Evolutionary conservation across 768 basidiomycete species (phyloP).

Genomic region (Hebeloma cylindrosporum): DNA sequence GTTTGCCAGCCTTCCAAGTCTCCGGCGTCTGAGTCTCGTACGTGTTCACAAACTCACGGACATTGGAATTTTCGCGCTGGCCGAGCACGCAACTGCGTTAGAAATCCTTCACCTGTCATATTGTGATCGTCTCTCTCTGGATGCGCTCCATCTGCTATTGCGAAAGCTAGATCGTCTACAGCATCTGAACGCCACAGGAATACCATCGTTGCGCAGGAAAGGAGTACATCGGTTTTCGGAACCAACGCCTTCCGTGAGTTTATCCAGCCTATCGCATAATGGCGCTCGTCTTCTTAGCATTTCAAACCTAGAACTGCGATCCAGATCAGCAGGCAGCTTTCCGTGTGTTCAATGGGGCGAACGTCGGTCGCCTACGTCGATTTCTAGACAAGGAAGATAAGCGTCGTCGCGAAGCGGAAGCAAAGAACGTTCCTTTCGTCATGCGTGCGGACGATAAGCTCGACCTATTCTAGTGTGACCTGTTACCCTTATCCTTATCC

Average conservation of each 20-base stretch:
- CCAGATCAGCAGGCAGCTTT: constrained; percentile 67
- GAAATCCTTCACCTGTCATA: constrained; percentile 86
- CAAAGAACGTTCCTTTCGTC: constrained; percentile 55
- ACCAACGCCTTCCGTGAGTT: constrained; percentile 57
- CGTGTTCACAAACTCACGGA: constrained; percentile 84
- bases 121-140: constrained; percentile 78
- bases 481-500: not conserved
- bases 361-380: constrained; percentile 56
- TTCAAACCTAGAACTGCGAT: constrained; percentile 54
- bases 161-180: constrained; percentile 58
- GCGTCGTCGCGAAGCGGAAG: constrained; percentile 58
- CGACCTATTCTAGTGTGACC: constrained; percentile 64
- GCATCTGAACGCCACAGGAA: constrained; percentile 78
- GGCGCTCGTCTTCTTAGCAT: constrained; percentile 14
- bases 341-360: constrained; percentile 76
- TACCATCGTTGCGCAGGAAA: constrained; percentile 67
- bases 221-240: constrained; percentile 82
- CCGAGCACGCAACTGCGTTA: constrained; percentile 65
- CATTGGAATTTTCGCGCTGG: constrained; percentile 75
- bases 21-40: constrained; percentile 78
- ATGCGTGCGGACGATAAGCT: constrained; percentile 63
- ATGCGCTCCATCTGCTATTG: constrained; percentile 71
- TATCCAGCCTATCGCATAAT: constrained; percentile 13
- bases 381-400: constrained; percentile 73
- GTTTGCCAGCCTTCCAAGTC: constrained; percentile 63